Base-by-base conservation (phyloP, 139 green algal species). In the Coccomyxa sp. region DNA sequence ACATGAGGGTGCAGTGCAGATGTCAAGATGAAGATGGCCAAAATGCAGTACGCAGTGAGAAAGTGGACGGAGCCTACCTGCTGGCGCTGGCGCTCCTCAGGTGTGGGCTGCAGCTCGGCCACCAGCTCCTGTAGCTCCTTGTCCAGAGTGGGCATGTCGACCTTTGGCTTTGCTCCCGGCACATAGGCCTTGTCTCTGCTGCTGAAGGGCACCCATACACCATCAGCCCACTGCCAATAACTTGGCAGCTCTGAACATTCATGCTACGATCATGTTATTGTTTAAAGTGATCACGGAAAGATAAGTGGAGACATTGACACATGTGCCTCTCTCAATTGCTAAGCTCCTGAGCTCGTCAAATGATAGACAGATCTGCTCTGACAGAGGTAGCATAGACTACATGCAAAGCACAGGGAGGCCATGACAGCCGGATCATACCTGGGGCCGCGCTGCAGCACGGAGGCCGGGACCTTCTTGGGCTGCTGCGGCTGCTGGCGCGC, bases 1-100 rank as follows among this genome's bases (percentile, higher is more conserved):
- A n/a, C n/a, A n/a, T n/a, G 64, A 14, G 22, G 27, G 64, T 72
- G 64, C 18, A 27, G 18, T 8, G 18, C 16, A 34, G 27, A 14
- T 27, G 22, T 37, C 8, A 16, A 72, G 8, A 72, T 31, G 22
- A 36, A 31, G 22, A 72, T 14, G 18, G 22, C 64, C 18, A 72
- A n/a, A 14, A 27, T 36, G 18, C 64, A 31, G 64, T 27, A 72
- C 64, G 27, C 54, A 27, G n/a, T 38, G 41, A 31, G 14, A 39
- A 95, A 81, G 24, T 36, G 44, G 1, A 79, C 71, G 24, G 92
- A 87, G 16, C 86, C 86, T 27, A 55, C 29, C 40, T 79, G 37
- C 73, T 90, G 85, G 44, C 73, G 74, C 34, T 55, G 55, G 6
- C 75, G 78, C 83, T 95, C 89, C 68, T 88, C 86, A 35, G 38